phyloP scores from a whole-genome alignment of 2,329 filamentous ascomycete species.

The Colletotrichum acutatum region DNA sequence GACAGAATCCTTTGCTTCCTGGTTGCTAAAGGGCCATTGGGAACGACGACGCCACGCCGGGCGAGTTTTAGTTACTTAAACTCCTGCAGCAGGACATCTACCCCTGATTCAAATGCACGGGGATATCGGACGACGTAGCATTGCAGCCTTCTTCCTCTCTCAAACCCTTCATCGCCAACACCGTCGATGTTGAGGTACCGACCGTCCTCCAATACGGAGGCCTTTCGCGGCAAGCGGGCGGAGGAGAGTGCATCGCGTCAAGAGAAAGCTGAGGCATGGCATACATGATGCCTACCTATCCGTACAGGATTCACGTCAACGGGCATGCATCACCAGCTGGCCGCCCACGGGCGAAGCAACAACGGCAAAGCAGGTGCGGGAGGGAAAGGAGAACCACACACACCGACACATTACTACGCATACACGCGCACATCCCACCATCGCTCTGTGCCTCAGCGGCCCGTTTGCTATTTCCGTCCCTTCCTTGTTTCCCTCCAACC shows the following conservation, averaged over 20 bases:
- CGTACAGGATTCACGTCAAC: background rate
- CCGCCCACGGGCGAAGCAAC: background rate
- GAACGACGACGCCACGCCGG: conserved; percentile 1
- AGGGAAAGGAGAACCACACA: background rate
- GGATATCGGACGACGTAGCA: conserved; percentile 27
- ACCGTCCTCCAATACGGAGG: conserved; percentile 4
- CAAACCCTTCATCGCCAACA: background rate
- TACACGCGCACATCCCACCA: background rate
- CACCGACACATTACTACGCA: background rate
- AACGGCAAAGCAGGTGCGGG: conserved; percentile 26
- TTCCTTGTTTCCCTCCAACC: conserved; percentile 1
- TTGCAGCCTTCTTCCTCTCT: conserved; percentile 11
- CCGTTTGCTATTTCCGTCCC: conserved; percentile 23
- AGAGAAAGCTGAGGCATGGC: background rate
- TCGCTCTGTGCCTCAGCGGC: conserved; percentile 15
- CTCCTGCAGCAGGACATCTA: conserved; percentile 20
- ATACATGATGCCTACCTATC: conserved; percentile 6
- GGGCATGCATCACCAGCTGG: conserved; percentile 4
- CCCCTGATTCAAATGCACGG: conserved; percentile 28
- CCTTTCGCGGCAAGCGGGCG: conserved; percentile 2
- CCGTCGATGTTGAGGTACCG: background rate
- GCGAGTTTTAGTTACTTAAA: background rate
- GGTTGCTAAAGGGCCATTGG: background rate
- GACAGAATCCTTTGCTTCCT: background rate
- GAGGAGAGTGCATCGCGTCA: background rate